These are phyloP conservation scores for Smittium culicis DNA, from an alignment of 371 early-diverging fungal genomes.

Conservation along the genomic window DNA sequence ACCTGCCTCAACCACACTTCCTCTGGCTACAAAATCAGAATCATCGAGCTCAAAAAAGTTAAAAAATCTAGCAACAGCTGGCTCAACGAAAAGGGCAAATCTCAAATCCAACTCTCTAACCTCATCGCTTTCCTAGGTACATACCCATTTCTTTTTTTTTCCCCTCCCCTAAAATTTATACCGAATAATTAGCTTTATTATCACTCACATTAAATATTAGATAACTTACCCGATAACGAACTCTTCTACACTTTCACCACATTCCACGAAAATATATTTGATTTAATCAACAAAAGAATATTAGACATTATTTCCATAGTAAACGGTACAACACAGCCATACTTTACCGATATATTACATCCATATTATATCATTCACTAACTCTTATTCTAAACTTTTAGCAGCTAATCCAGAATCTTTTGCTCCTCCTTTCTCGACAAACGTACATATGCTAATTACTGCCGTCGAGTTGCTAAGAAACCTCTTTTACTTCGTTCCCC, in stretches of 20 bases:
- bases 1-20: too few species aligned
- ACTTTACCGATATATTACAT: too few species aligned
- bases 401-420: too few species aligned
- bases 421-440: background rate
- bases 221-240: background rate
- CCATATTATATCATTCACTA: too few species aligned
- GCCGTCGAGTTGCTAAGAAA: background rate
- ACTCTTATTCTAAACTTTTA: too few species aligned
- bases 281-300: background rate
- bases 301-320: background rate
- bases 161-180: too few species aligned
- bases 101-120: background rate
- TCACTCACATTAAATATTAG: too few species aligned
- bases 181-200: too few species aligned
- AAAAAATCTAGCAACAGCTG: background rate
- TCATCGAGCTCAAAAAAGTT: background rate
- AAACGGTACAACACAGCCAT: background rate
- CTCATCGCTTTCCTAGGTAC: background rate
- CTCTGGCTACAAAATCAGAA: too few species aligned
- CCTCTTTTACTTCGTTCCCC: background rate
- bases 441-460: background rate
- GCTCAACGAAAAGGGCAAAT: background rate
- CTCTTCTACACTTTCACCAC: background rate
- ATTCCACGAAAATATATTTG: background rate
- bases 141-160: too few species aligned